Conservation (phyloP, 2,329 filamentous ascomycete species). For the Alternaria gaisen region DNA sequence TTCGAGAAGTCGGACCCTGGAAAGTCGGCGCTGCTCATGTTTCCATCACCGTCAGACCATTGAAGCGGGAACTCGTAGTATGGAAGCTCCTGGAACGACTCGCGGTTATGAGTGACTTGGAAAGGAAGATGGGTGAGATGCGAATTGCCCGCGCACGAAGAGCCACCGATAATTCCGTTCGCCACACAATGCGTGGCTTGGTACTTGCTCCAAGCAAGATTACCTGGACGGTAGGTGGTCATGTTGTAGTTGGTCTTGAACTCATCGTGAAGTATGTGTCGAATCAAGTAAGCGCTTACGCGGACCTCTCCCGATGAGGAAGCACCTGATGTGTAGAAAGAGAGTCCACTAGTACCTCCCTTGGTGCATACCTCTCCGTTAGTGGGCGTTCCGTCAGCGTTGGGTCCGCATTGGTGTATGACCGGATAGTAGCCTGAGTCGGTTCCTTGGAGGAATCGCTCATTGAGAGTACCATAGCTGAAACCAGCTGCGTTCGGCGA, state of each 20-base stretch:
- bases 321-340: slow-evolving; percentile 13
- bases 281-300: slow-evolving; percentile 12
- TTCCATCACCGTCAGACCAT: slow-evolving; percentile 17
- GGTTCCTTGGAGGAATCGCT: slow-evolving; percentile 8
- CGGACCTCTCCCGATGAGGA: slow-evolving; percentile 16
- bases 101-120: slow-evolving; percentile 18
- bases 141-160: slow-evolving; percentile 16
- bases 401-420: slow-evolving; percentile 15
- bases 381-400: slow-evolving; percentile 5
- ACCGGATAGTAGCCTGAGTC: slow-evolving; percentile 4
- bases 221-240: slow-evolving; percentile 14
- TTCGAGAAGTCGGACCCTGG: slow-evolving; percentile 18
- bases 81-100: slow-evolving; percentile 14
- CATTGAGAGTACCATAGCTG: slow-evolving; percentile 7
- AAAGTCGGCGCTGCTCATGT: slow-evolving; percentile 19
- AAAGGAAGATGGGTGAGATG: slow-evolving; percentile 15
- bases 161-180: slow-evolving; percentile 15
- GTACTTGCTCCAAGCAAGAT: slow-evolving; percentile 19
- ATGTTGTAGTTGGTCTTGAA: slow-evolving; percentile 18
- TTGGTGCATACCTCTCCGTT: slow-evolving; percentile 5
- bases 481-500: slow-evolving; percentile 16
- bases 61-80: slow-evolving; percentile 19
- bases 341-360: slow-evolving; percentile 15
- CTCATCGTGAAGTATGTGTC: slow-evolving; percentile 10
- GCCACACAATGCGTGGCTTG: slow-evolving; percentile 15